phyloP scores from a whole-genome alignment of 108 stramenopile species.

The Chaetoceros tenuissimus region DNA sequence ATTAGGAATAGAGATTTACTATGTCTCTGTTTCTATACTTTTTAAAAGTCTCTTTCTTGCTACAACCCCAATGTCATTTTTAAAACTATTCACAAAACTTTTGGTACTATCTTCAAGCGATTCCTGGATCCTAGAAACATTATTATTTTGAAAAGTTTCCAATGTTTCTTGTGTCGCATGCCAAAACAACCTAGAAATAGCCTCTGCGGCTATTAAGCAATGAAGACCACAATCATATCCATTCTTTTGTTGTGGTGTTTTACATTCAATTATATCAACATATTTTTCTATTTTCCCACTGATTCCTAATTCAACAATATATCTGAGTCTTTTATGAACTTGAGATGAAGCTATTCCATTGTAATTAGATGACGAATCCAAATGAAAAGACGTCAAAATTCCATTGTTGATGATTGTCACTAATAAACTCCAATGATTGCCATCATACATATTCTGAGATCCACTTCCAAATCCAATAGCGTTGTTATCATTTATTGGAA shows the following conservation, averaged over 20 bases:
- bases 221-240: background rate
- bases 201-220: background rate
- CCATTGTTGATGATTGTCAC: background rate
- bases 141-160: too few species aligned
- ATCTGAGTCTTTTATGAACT: background rate
- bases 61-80: too few species aligned
- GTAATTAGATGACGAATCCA: background rate
- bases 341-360: background rate
- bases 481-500: background rate
- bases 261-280: background rate
- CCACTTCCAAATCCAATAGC: background rate
- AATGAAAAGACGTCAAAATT: background rate
- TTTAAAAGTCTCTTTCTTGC: too few species aligned
- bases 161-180: too few species aligned
- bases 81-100: too few species aligned
- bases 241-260: background rate
- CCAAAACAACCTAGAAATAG: too few species aligned
- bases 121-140: too few species aligned
- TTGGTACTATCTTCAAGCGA: too few species aligned
- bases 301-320: background rate
- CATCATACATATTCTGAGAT: background rate
- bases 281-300: too few species aligned
- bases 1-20: too few species aligned
- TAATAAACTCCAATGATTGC: background rate
- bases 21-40: too few species aligned